Percentiles rank a stretch among this genome's conserved stretches.
Evolutionary conservation across 306 rosid species (phyloP).

Genomic region (Morella rubra): DNA sequence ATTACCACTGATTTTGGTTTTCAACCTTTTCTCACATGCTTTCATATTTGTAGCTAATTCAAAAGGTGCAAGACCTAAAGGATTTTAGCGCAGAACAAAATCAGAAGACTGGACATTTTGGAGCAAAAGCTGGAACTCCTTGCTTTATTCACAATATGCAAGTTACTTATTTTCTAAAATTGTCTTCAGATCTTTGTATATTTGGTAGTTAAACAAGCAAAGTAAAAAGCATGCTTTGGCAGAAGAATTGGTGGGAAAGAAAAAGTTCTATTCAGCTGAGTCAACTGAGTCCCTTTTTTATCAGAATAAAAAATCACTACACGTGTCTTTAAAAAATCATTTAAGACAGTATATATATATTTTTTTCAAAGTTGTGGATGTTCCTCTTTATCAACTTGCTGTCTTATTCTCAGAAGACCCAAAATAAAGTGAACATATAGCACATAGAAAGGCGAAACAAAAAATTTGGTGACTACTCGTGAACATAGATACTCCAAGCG

Average conservation of each 20-base stretch:
- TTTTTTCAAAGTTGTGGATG: too few relatives aligned
- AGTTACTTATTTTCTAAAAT: conserved; percentile 14
- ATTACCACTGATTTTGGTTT: not conserved
- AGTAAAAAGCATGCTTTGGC: not conserved
- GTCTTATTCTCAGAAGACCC: too few relatives aligned
- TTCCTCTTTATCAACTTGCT: too few relatives aligned
- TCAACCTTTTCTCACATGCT: conserved; percentile 1
- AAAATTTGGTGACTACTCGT: too few relatives aligned
- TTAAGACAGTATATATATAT: too few relatives aligned
- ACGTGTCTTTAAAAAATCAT: too few relatives aligned
- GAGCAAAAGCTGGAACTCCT: conserved; percentile 61
- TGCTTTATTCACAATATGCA: conserved; percentile 15
- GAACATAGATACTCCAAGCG: too few relatives aligned
- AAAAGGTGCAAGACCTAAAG: conserved; percentile 51
- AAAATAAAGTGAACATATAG: too few relatives aligned
- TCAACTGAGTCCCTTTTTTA: too few relatives aligned
- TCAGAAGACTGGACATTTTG: conserved; percentile 37
- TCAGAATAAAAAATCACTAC: too few relatives aligned
- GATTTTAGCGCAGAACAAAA: conserved; percentile 39
- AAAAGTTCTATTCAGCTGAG: conserved; percentile 15
- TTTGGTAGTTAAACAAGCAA: not conserved
- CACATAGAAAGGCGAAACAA: too few relatives aligned
- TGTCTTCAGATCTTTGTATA: conserved; percentile 19
- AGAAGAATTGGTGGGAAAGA: not conserved
- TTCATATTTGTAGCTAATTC: conserved; percentile 39